phyloP scores from a whole-genome alignment of 345 rosid genomes.

The Syzygium aromaticum region DNA sequence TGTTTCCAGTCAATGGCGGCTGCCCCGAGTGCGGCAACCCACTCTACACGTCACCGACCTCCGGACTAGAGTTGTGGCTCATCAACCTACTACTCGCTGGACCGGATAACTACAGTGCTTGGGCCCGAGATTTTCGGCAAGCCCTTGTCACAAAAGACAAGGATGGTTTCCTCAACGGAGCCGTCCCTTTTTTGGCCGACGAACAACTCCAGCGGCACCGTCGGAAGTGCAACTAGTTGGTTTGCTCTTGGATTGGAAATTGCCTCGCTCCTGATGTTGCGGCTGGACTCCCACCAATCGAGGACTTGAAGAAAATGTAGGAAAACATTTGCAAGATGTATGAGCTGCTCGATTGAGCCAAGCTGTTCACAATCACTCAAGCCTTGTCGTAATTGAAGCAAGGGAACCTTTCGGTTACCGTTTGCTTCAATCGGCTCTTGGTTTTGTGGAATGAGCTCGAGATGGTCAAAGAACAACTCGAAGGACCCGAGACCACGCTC shows the following conservation, averaged over 20 bases:
- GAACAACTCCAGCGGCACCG: accelerated
- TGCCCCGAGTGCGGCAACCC: accelerated
- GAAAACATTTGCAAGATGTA: neutral
- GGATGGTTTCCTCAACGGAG: neutral
- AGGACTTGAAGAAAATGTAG: neutral
- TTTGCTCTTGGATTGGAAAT: too few species aligned
- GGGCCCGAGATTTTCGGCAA: neutral
- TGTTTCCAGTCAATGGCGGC: accelerated
- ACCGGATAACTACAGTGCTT: neutral
- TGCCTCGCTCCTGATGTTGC: accelerated
- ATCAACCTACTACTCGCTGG: neutral
- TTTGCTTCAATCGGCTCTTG: accelerated
- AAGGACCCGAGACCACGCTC: too few species aligned
- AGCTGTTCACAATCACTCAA: neutral
- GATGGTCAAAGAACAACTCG: accelerated
- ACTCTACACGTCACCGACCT: neutral
- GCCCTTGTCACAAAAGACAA: neutral
- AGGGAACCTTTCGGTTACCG: neutral
- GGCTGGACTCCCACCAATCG: accelerated
- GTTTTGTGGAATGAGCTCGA: neutral
- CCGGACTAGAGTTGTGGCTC: neutral
- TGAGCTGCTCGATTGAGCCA: neutral
- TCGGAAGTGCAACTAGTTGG: neutral
- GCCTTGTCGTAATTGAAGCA: neutral
- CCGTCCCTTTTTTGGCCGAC: accelerated